These are phyloP conservation scores for Xylariaceae sp. DNA, from an alignment of 2,329 filamentous ascomycete species.

Conservation along the genomic window DNA sequence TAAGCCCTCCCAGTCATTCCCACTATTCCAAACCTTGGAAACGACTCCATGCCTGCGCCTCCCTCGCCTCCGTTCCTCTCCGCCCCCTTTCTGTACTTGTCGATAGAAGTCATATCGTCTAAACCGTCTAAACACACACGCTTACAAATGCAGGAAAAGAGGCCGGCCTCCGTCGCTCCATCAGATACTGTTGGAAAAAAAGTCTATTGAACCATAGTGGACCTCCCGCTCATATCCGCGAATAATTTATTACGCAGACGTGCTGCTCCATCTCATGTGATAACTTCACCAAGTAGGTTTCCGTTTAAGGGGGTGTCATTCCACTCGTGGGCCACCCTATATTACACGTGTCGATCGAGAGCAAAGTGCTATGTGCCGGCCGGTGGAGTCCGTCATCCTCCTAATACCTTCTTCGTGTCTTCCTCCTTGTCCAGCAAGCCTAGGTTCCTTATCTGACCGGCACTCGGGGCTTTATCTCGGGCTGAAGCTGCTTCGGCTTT, in stretches of 20 bases:
- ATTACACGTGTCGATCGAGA: conserved; percentile 23
- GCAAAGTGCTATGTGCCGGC: conserved; percentile 13
- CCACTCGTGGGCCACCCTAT: conserved; percentile 21
- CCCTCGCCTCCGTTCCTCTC: neutral
- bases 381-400: conserved; percentile 23
- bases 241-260: neutral
- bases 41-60: too few species aligned
- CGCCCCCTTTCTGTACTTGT: neutral
- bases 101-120: neutral
- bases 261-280: neutral
- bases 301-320: conserved; percentile 6
- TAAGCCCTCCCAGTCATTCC: too few species aligned
- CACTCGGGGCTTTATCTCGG: conserved; percentile 75
- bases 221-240: neutral
- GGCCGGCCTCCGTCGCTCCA: neutral
- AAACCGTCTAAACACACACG: too few species aligned
- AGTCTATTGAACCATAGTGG: neutral
- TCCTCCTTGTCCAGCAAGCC: conserved; percentile 82
- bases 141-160: neutral
- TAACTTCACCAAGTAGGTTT: neutral
- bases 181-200: neutral
- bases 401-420: conserved; percentile 61
- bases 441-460: conserved; percentile 81
- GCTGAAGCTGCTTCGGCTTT: conserved; percentile 71
- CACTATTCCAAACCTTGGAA: too few species aligned